These are phyloP conservation scores for Colletotrichum gloeosporioides DNA, from an alignment of 2,329 filamentous ascomycete genomes.

Conservation along the genomic window DNA sequence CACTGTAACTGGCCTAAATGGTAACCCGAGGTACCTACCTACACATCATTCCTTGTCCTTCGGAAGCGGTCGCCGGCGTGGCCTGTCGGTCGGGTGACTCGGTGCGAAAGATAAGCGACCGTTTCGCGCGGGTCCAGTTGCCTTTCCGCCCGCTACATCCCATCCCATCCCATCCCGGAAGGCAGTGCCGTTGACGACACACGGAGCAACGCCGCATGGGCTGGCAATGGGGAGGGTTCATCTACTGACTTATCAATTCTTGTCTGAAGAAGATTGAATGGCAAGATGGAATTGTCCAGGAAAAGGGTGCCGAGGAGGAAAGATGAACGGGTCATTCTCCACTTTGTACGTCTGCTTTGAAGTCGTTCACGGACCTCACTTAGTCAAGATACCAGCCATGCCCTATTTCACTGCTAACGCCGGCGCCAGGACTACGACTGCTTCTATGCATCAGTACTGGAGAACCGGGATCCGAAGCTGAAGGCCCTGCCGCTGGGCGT, in stretches of 20 bases:
- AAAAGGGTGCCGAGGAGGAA: conserved; percentile 49
- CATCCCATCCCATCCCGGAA: conserved; percentile 1
- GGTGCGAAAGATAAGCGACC: conserved; percentile 16
- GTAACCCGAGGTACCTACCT: background rate
- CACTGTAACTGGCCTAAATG: background rate
- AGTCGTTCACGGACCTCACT: conserved; percentile 7
- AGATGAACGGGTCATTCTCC: conserved; percentile 75
- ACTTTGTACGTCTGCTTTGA: conserved; percentile 68
- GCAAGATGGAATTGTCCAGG: conserved; percentile 34
- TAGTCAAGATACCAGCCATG: background rate
- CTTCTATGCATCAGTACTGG: conserved; percentile 93
- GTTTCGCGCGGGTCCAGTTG: background rate
- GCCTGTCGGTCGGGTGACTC: conserved; percentile 13
- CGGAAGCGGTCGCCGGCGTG: conserved; percentile 9
- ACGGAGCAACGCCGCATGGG: background rate
- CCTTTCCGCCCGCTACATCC: background rate
- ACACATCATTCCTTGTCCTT: background rate
- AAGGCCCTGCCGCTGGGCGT: conserved; percentile 79
- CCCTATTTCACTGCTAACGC: background rate
- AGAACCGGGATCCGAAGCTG: conserved; percentile 78
- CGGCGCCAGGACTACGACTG: conserved; percentile 75
- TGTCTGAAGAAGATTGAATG: background rate
- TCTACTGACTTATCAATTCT: background rate
- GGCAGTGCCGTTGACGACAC: background rate
- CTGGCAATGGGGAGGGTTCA: background rate